Percentiles rank a stretch among this genome's conserved stretches.
These are phyloP conservation scores for Metrosideros polymorpha DNA, from an alignment of 441 rosid species.

Conservation along the genomic window DNA sequence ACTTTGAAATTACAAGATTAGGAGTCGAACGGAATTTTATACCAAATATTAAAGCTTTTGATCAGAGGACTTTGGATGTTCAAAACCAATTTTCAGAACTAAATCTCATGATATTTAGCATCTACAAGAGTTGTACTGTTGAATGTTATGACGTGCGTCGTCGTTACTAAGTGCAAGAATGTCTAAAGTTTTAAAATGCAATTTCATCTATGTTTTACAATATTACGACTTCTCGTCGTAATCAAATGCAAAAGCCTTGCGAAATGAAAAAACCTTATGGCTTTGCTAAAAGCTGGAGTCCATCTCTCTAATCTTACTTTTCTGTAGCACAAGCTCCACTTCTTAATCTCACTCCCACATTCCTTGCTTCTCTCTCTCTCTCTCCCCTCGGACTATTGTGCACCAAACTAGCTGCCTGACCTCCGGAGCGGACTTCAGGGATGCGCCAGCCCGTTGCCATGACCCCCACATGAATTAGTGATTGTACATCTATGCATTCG, in stretches of 20 bases:
- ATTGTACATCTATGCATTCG: too few species aligned
- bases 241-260: background rate
- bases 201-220: background rate
- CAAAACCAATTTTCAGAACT: background rate
- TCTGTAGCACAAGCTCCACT: background rate
- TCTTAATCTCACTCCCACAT: background rate
- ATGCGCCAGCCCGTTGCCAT: too few species aligned
- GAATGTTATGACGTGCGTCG: rapidly evolving
- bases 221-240: background rate
- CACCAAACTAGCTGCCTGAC: too few species aligned
- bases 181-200: background rate
- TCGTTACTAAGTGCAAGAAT: background rate
- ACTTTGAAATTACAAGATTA: background rate
- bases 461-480: too few species aligned
- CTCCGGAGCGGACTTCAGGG: too few species aligned
- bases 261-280: background rate
- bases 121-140: background rate
- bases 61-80: background rate
- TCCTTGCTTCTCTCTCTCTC: background rate
- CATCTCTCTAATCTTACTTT: background rate
- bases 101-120: background rate
- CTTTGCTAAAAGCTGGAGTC: background rate
- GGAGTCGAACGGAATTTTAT: rapidly evolving
- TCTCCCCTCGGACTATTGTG: too few species aligned
- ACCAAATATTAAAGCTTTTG: rapidly evolving